Evolutionary conservation across 2,329 filamentous ascomycete genomes (phyloP).

Genomic region (Talaromyces sp.): DNA sequence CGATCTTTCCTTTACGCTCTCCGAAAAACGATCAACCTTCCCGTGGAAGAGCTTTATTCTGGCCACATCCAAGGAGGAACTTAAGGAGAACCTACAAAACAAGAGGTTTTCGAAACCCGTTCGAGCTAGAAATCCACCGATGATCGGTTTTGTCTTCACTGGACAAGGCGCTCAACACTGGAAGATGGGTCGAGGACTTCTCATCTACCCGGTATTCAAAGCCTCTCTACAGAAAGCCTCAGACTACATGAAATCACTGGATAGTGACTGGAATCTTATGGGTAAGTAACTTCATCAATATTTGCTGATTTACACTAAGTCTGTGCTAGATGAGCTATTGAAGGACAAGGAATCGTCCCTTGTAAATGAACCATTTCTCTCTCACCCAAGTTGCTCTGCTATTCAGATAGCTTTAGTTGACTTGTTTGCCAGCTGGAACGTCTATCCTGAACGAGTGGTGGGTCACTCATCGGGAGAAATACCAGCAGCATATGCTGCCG

Average conservation of each 20-base stretch:
- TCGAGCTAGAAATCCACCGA: constrained; percentile 1
- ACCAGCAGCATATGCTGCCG: constrained; percentile 42
- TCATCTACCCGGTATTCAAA: constrained; percentile 12
- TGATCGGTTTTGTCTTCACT: constrained; percentile 10
- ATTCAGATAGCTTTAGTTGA: constrained; percentile 28
- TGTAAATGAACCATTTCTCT: constrained; percentile 21
- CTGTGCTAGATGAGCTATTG: constrained; percentile 20
- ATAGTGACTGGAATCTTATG: constrained; percentile 14
- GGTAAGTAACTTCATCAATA: not conserved
- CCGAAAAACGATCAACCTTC: constrained; percentile 13
- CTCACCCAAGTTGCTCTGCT: constrained; percentile 23
- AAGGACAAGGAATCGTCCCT: constrained; percentile 13
- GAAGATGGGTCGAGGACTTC: constrained; percentile 15
- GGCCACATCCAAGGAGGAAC: constrained; percentile 11
- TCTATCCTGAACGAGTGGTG: constrained; percentile 19
- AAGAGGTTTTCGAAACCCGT: constrained; percentile 12
- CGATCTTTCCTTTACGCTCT: constrained; percentile 19
- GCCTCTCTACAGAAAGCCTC: constrained; percentile 18
- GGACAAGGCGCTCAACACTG: constrained; percentile 12
- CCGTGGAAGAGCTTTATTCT: constrained; percentile 12
- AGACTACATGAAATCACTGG: constrained; percentile 18
- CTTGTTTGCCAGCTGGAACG: constrained; percentile 18
- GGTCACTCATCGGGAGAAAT: constrained; percentile 32
- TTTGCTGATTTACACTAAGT: not conserved
- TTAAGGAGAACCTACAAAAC: constrained; percentile 11